Conservation (phyloP, 164 flowering plant species). For the Dillenia turbinata region DNA sequence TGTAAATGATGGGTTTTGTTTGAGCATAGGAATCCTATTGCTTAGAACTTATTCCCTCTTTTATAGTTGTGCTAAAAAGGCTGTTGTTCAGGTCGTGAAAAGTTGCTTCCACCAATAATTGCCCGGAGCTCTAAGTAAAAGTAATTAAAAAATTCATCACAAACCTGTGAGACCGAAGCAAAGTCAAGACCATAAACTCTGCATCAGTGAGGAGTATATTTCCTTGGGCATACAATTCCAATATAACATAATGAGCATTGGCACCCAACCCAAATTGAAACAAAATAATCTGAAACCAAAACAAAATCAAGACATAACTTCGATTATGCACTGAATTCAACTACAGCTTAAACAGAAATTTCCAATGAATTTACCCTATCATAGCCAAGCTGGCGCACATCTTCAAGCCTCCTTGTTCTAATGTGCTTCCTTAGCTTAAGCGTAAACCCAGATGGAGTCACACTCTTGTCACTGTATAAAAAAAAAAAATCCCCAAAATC, state of each 20-base stretch:
- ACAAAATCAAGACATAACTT: background rate
- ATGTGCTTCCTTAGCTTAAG: conserved; percentile 91
- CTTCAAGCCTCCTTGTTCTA: conserved; percentile 92
- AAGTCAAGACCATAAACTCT: conserved; percentile 79
- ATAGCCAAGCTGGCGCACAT: conserved; percentile 97
- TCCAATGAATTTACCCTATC: conserved; percentile 59
- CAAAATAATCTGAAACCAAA: conserved; percentile 55
- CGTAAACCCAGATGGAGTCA: conserved; percentile 95
- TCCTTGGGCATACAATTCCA: conserved; percentile 97
- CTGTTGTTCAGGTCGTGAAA: no score
- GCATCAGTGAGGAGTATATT: conserved; percentile 85
- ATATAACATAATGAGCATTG: conserved; percentile 79
- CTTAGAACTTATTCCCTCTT: no score
- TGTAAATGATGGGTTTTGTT: no score
- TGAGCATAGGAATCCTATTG: no score
- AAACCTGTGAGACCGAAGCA: conserved; percentile 95
- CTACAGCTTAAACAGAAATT: background rate
- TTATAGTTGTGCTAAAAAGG: no score
- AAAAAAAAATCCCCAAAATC: no score
- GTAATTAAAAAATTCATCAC: conserved; percentile 1
- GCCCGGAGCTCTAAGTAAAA: no score
- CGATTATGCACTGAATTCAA: background rate
- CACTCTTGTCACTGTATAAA: conserved; percentile 74
- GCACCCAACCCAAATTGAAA: conserved; percentile 93
- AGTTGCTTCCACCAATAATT: no score